These are phyloP conservation scores for Fusarium sp. DNA, from an alignment of 2,329 filamentous ascomycete genomes.

Conservation along the genomic window DNA sequence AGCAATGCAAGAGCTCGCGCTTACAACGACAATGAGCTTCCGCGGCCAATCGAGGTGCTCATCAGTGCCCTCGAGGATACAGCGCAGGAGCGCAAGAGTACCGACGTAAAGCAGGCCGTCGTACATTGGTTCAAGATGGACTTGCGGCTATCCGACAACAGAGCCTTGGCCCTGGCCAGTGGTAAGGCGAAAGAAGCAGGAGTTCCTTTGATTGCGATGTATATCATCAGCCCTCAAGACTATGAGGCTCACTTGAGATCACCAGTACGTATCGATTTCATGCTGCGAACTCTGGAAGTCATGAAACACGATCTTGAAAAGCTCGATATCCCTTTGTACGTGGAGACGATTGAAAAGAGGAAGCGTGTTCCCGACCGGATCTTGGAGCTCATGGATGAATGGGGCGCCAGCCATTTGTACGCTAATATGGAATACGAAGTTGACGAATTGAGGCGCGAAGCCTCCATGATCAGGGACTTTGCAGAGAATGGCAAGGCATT, in stretches of 20 bases:
- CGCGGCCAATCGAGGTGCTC: constrained; percentile 77
- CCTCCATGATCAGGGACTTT: constrained; percentile 68
- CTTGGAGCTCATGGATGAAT: constrained; percentile 71
- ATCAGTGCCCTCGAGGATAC: constrained; percentile 70
- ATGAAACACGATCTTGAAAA: constrained; percentile 73
- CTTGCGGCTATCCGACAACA: constrained; percentile 78
- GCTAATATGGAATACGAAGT: constrained; percentile 93
- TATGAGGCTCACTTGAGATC: constrained; percentile 82
- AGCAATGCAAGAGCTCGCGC: constrained; percentile 78
- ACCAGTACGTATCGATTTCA: constrained; percentile 81
- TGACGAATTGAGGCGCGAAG: constrained; percentile 84
- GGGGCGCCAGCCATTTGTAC: constrained; percentile 79
- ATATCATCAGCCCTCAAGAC: constrained; percentile 84
- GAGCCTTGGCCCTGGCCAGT: constrained; percentile 72
- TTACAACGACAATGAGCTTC: constrained; percentile 75
- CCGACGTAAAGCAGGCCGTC: constrained; percentile 68
- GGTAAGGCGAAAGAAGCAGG: constrained; percentile 70
- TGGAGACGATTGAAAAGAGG: constrained; percentile 76
- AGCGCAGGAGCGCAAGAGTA: constrained; percentile 57
- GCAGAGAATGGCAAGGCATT: constrained; percentile 73
- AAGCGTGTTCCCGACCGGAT: constrained; percentile 69
- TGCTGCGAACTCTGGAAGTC: constrained; percentile 73
- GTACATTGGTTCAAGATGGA: constrained; percentile 95
- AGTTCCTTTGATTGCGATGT: constrained; percentile 79
- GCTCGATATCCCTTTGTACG: constrained; percentile 79